phyloP scores from a whole-genome alignment of 345 rosid species.

The Moricandia moricandioides region DNA sequence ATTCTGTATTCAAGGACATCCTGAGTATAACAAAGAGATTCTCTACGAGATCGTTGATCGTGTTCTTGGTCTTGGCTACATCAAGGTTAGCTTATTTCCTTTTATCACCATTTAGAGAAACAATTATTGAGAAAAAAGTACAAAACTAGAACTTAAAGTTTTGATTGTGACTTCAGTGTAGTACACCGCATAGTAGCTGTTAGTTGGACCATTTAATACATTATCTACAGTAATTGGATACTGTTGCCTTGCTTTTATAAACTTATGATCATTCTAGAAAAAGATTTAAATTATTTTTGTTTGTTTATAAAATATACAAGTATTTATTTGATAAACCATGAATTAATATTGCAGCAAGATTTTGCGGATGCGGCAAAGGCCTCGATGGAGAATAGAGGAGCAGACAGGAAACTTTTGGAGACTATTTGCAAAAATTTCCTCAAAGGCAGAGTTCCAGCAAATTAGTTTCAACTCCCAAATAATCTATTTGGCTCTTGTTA shows the following conservation, averaged over 20 bases:
- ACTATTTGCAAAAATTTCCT: conserved; percentile 39
- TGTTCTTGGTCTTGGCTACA: conserved; percentile 49
- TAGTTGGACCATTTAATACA: background rate
- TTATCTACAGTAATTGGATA: background rate
- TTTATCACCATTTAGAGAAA: background rate
- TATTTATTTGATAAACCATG: background rate
- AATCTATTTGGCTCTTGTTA: background rate
- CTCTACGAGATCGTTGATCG: conserved; percentile 70
- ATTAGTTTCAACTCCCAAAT: conserved; percentile 1
- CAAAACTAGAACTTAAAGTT: background rate
- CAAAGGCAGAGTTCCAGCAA: conserved; percentile 33
- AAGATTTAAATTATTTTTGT: background rate
- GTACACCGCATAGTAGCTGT: background rate
- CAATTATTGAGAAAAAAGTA: background rate
- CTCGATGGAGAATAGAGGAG: conserved; percentile 30
- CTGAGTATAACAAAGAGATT: conserved; percentile 85
- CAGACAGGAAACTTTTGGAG: conserved; percentile 34
- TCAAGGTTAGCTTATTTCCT: conserved; percentile 44
- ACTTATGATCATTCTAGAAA: background rate
- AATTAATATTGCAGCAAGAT: conserved; percentile 25
- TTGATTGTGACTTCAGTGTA: background rate
- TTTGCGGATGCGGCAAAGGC: conserved; percentile 38
- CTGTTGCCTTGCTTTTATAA: background rate
- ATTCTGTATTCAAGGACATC: conserved; percentile 92
- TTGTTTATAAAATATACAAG: background rate